Evolutionary conservation across 768 basidiomycete genomes (phyloP).

Genomic region (Tylopilus vinaceipallidus): DNA sequence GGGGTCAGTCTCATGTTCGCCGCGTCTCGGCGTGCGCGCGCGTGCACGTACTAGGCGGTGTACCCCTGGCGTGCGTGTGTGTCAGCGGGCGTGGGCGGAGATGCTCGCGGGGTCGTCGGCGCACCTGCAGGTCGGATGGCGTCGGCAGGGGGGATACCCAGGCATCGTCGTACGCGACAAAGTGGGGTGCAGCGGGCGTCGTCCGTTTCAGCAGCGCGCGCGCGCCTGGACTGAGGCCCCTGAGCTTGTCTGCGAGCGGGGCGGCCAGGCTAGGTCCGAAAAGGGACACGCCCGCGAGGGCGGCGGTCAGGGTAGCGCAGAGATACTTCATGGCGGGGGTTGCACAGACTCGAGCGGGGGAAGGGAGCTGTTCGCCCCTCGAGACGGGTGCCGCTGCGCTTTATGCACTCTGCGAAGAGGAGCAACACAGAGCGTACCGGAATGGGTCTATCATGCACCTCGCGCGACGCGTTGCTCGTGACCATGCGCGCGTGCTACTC

Average conservation of each 20-base stretch:
- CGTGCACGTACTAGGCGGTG: conserved; percentile 31
- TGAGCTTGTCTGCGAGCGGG: conserved; percentile 17
- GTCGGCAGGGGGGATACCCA: conserved; percentile 43
- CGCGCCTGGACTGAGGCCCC: conserved; percentile 15
- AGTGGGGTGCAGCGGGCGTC: conserved; percentile 47
- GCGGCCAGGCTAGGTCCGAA: conserved; percentile 7
- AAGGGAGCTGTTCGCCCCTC: background rate
- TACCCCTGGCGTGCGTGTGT: conserved; percentile 22
- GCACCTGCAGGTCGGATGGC: background rate
- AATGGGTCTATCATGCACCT: background rate
- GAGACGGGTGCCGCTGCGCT: background rate
- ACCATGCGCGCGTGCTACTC: no score
- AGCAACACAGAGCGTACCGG: background rate
- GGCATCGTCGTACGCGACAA: conserved; percentile 37
- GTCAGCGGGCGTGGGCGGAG: no score
- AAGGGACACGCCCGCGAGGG: conserved; percentile 2
- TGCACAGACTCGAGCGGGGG: background rate
- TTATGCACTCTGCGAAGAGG: background rate
- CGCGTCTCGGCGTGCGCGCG: no score
- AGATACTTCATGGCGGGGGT: conserved; percentile 13
- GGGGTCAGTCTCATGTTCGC: no score
- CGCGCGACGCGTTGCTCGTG: background rate
- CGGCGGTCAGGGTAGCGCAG: background rate
- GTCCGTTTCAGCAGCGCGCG: conserved; percentile 18
- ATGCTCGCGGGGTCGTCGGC: no score